These are phyloP conservation scores for Debaryomyces udenii DNA, from an alignment of 1,139 yeast species.

Conservation along the genomic window DNA sequence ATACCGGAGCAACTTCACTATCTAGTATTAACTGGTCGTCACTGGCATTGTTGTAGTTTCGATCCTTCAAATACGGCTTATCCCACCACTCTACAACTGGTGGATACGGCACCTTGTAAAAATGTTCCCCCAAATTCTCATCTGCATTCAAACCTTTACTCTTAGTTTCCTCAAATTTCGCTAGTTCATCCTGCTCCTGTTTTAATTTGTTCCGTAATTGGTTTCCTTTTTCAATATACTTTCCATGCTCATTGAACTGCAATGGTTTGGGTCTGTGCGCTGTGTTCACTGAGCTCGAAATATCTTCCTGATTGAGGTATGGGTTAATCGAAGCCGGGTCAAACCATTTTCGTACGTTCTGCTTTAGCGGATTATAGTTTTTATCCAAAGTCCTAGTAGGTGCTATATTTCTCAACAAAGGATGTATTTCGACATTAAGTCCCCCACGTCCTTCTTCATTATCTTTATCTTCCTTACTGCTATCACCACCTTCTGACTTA, in stretches of 20 bases:
- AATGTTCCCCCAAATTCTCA: conserved; percentile 52
- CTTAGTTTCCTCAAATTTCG: conserved; percentile 26
- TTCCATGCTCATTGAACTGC: conserved; percentile 61
- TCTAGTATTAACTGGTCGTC: conserved; percentile 29
- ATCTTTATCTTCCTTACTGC: not conserved
- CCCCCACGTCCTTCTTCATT: conserved; percentile 35
- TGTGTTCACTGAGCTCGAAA: conserved; percentile 14
- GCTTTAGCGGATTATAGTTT: conserved; percentile 33
- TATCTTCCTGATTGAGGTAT: conserved; percentile 52
- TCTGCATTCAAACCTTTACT: conserved; percentile 53
- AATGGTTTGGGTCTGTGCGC: conserved; percentile 37
- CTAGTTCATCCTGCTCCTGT: conserved; percentile 32
- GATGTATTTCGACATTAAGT: conserved; percentile 61
- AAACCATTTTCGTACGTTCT: conserved; percentile 37
- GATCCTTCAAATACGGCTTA: conserved; percentile 43
- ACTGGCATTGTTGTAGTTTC: conserved; percentile 27
- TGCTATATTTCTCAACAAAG: conserved; percentile 45
- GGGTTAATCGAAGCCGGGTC: conserved; percentile 56
- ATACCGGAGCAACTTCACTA: conserved; percentile 52
- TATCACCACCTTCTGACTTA: not conserved
- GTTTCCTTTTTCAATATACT: conserved; percentile 59
- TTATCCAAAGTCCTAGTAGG: conserved; percentile 25
- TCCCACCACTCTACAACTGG: conserved; percentile 89
- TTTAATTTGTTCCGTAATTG: conserved; percentile 46
- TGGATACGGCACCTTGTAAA: conserved; percentile 49